These are phyloP conservation scores for Fusarium luffae DNA, from an alignment of 2,329 filamentous ascomycete species.

Conservation along the genomic window DNA sequence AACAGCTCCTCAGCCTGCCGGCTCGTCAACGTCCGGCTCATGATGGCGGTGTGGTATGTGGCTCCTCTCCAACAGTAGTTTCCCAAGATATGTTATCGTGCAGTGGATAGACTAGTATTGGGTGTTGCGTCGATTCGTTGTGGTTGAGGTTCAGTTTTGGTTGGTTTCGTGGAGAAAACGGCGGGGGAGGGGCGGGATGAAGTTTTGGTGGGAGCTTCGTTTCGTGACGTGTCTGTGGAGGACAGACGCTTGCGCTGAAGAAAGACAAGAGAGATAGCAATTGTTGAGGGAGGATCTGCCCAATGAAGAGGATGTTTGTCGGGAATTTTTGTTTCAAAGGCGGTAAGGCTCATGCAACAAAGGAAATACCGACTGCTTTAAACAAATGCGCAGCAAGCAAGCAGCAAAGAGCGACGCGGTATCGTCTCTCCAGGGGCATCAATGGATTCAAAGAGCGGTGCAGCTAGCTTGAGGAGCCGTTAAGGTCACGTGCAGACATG, in stretches of 20 bases:
- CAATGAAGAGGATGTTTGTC: conserved; percentile 22
- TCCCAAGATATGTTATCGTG: conserved; percentile 2
- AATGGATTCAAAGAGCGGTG: conserved; percentile 35
- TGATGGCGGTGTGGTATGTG: conserved; percentile 26
- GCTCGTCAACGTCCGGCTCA: conserved; percentile 41
- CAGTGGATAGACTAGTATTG: neutral
- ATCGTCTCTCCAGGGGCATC: conserved; percentile 30
- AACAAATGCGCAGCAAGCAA: conserved; percentile 26
- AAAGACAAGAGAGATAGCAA: neutral
- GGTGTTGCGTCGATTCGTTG: neutral
- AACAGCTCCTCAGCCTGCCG: conserved; percentile 90
- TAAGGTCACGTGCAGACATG: conserved; percentile 21
- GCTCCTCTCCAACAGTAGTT: conserved; percentile 20
- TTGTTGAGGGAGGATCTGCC: neutral
- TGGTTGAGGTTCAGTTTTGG: conserved; percentile 1
- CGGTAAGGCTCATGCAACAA: conserved; percentile 26
- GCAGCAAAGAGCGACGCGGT: conserved; percentile 22
- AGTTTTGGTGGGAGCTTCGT: conserved; percentile 39
- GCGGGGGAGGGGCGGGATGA: conserved; percentile 38
- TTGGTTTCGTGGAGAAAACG: conserved; percentile 35
- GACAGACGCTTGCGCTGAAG: conserved; percentile 25
- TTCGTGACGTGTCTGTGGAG: conserved; percentile 39
- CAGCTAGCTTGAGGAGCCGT: conserved; percentile 16
- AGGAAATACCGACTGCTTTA: conserved; percentile 28
- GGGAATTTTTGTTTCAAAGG: neutral